Evolutionary conservation across 768 basidiomycete species (phyloP), one percentile per base, ranked within the genome.

Genomic region (Russula emetica): DNA sequence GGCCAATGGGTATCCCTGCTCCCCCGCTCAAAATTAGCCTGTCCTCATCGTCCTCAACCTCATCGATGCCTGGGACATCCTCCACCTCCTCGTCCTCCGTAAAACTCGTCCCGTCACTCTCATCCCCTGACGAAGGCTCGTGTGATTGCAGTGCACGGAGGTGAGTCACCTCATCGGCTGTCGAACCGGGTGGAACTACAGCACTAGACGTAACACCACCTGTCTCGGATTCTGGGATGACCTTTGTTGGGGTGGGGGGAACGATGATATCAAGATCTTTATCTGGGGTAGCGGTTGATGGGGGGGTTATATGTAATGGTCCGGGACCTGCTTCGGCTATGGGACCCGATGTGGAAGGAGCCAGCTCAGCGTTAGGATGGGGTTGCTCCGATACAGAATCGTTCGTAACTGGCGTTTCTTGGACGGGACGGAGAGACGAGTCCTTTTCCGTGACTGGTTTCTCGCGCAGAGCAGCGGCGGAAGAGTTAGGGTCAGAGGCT

Each of bases 1-100:
- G 87, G 40, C 94, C 95, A 47, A 94, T 83, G 24, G 96, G 96
- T 62, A 98, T 98, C 40, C 97, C 97, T 62, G 92, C 88, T 13
- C 97, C 96, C 47, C 95, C 95, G 60, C 87, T 89, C 76, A 86
- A 80, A 66, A 97, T 95, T 60, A 98, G 79, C 67, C 86, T 80
- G 68, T 94, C 91, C 73, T 97, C 95, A 62, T 97, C 94, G 64
- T 96, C 94, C 71, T 96, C 91, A 62, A 82, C 80, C 51, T 84
- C 83, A 58, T 84, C 83, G 26, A 83, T 75, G 13, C 73, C 75
- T 36, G 77, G 76, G 42, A 74, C 73, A 28, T 83, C 83, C 57
- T 90, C 83, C 54, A 80, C 75, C 34, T 89, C 83, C 60, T 85
- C 82, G 63, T 90, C 85, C 67, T 88, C 87, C 5, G 84, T 85